Conservation (phyloP, 2,329 filamentous ascomycete genomes). For the Penicillium sp. region DNA sequence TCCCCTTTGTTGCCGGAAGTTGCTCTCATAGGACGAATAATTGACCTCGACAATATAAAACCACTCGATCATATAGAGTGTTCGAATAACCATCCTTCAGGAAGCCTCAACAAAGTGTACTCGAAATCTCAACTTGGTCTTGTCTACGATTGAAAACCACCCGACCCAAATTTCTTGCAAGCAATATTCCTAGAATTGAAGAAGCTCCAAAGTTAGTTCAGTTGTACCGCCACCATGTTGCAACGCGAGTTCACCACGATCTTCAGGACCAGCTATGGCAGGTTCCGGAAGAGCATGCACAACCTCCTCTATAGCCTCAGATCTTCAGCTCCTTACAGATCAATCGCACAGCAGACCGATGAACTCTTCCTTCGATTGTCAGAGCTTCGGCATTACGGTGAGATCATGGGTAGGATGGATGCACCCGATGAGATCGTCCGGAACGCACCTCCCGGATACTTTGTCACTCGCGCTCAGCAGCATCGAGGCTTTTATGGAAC, state of each 20-base stretch:
- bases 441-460: background rate
- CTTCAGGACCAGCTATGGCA: background rate
- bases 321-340: background rate
- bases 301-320: background rate
- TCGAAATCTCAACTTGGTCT: no score
- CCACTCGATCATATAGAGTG: no score
- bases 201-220: no score
- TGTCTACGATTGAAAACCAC: no score
- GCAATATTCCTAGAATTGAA: no score
- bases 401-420: background rate
- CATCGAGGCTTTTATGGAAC: slow-evolving; percentile 5
- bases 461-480: background rate
- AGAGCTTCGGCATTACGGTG: background rate
- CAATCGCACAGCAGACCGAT: background rate
- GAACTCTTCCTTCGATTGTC: background rate
- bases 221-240: background rate
- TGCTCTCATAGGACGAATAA: no score
- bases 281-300: background rate
- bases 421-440: background rate
- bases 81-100: no score
- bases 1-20: no score
- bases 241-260: background rate
- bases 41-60: no score
- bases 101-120: no score
- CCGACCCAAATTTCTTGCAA: no score